Conservation (phyloP, 2,329 filamentous ascomycete species). For the Fonsecaea multimorphosa region DNA sequence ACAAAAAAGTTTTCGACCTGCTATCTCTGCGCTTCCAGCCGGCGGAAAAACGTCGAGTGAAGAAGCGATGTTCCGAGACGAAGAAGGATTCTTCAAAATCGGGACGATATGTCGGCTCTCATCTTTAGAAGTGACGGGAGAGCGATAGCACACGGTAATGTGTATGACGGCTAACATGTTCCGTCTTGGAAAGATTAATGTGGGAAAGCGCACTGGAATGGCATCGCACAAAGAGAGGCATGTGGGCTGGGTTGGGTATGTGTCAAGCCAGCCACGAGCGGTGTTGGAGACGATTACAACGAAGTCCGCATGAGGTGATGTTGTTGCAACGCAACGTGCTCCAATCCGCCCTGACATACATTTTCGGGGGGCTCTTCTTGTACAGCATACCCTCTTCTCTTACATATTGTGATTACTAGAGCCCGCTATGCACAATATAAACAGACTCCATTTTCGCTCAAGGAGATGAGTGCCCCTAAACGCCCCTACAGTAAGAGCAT, state of each 20-base stretch:
- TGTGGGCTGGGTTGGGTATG: not conserved
- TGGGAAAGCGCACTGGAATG: not conserved
- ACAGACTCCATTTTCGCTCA: not conserved
- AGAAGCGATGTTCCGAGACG: not conserved
- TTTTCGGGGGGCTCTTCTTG: not conserved
- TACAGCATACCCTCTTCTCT: conserved; percentile 4
- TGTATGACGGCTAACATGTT: conserved; percentile 36
- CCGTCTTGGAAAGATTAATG: conserved; percentile 19
- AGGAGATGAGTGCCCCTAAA: not conserved
- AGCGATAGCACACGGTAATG: not conserved
- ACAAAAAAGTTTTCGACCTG: conserved; percentile 1
- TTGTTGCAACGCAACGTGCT: not conserved
- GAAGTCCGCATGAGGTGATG: not conserved
- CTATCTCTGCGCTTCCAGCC: not conserved
- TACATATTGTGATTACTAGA: not conserved
- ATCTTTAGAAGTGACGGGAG: conserved; percentile 5
- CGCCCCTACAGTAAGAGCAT: too few species aligned
- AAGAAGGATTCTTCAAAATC: not conserved
- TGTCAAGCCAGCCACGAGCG: not conserved
- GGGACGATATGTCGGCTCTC: not conserved
- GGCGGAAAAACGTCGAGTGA: not conserved
- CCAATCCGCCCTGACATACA: not conserved
- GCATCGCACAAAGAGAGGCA: not conserved
- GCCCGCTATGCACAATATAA: not conserved
- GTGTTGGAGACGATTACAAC: not conserved